Base-by-base conservation (phyloP, 352 stramenopile species). In the Pythium periplocum region DNA sequence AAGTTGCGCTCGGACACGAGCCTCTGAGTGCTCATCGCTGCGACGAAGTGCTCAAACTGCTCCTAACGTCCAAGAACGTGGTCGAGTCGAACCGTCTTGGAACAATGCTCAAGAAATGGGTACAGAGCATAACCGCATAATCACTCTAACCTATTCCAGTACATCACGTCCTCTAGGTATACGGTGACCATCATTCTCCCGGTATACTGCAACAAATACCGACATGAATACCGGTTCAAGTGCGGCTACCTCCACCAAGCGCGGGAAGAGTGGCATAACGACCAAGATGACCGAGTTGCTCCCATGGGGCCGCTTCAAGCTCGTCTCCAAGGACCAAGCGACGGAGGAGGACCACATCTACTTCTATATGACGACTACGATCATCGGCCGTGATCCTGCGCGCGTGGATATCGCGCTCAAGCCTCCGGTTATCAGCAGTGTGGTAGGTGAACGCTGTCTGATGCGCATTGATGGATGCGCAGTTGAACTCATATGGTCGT, bases 341-440 rank as follows among this genome's bases (percentile, higher is more conserved):
- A 60, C 66, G 2, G 75, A 90, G 50, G 75, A 45, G 33, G 75
- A 90, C 59, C 75, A 87, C 57, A 63, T 90, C 34, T 81, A 85
- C 59, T 86, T 90, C 49, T 60, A 48, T 11, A 57, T 57, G 7
- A 62, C 59, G 50, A 43, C 44, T 45, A 81, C 77, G 40, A 65
- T 53, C 33, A 84, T 91, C 45, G 81, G 81, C 10, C 78, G 81
- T 58, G 78, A 70, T 39, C 59, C 68, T 10, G 51, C 44, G 41
- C 72, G 63, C 43, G 67, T 62, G n/a, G 64, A 91, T 61, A 42
- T 76, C 33, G 59, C 87, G 40, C 52, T 91, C 38, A 61, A 82
- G 49, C 61, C 73, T 50, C 64, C 64, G 45, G 86, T 86, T 56
- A 78, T 91, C 62, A 91, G 80, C 60, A 77, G 71, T 41, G 53